Base-by-base conservation (phyloP, 768 basidiomycete species). In the Dendrothele bispora region DNA sequence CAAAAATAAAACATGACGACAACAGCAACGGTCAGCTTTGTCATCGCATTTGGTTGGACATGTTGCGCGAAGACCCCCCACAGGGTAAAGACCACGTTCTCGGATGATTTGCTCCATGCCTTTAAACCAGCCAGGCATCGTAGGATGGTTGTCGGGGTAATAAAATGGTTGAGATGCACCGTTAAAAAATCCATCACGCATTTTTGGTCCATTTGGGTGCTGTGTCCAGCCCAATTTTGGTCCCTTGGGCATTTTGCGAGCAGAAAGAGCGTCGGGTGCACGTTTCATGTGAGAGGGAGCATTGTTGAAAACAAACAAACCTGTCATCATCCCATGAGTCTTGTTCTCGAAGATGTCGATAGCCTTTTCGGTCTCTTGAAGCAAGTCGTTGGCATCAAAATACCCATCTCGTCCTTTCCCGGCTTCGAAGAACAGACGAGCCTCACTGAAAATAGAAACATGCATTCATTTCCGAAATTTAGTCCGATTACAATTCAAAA, bases 81-180 rank as follows among this genome's bases (percentile, higher is more conserved):
- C 37, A 35, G 47, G 48, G 50, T 47, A 55, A n/a, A 60, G 46
- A 3, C 53, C 51, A 22, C 55, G 53, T 40, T 67, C 53, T 29
- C 35, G 14, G 20, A 58, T 53, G 25, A 61, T 58, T 12, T 38
- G 12, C 47, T 65, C 63, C 67, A 70, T 70, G 20, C 70, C 64
- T 51, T 70, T 70, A 51, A 70, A 71, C 53, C 47, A 57, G 4
- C 64, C 60, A 4, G 67, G 61, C 48, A 58, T 57, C 20, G 55
- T 55, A 11, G 55, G 56, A 43, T 68, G 65, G 43, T 64, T 44
- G 15, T 61, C 49, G 2, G 50, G 48, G 43, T 55, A 71, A 52
- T 71, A 71, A 4, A 73, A 56, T 17, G 46, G 30, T 40, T 73
- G 69, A 21, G 50, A 22, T 24, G 43, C 4, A 2, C 56, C 50